Evolutionary conservation across 1,284 basidiomycete species (phyloP).

Genomic region (Trametes pubescens): DNA sequence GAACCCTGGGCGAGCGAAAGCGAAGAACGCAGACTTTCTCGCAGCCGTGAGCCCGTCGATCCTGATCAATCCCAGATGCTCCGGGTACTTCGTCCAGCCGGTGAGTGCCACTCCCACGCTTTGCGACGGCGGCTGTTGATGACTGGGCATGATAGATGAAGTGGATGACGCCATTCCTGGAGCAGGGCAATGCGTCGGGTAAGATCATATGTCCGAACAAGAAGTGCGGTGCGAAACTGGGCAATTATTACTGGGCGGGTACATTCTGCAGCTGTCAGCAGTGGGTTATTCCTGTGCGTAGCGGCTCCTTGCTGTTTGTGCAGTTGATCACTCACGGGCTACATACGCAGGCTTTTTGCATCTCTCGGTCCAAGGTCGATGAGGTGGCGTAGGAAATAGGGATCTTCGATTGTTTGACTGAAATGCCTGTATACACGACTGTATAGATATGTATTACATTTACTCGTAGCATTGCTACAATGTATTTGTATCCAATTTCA

Average conservation of each 20-base stretch:
- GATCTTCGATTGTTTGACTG: too few relatives aligned
- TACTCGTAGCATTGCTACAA: too few relatives aligned
- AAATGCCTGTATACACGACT: too few relatives aligned
- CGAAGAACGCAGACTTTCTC: constrained; percentile 22
- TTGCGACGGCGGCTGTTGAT: not conserved
- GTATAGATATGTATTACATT: too few relatives aligned
- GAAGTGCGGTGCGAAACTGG: constrained; percentile 92
- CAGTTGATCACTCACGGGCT: not conserved
- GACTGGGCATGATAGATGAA: constrained; percentile 65
- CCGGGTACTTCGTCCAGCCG: constrained; percentile 96
- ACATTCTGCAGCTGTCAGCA: constrained; percentile 90
- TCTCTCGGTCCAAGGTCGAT: constrained; percentile 90
- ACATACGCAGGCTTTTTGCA: constrained; percentile 81
- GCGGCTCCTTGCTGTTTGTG: constrained; percentile 21
- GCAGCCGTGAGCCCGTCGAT: constrained; percentile 65
- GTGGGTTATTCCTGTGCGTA: constrained; percentile 86
- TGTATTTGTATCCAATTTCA: too few relatives aligned
- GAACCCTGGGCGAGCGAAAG: constrained; percentile 18
- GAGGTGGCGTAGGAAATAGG: constrained; percentile 60
- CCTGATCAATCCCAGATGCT: constrained; percentile 81
- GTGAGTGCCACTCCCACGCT: constrained; percentile 52
- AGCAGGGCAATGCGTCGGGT: constrained; percentile 79
- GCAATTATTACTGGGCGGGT: constrained; percentile 97
- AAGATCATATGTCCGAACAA: constrained; percentile 93
- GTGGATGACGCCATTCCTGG: constrained; percentile 92